Evolutionary conservation across 164 flowering plant genomes (phyloP).

Genomic region (Protea cynaroides): DNA sequence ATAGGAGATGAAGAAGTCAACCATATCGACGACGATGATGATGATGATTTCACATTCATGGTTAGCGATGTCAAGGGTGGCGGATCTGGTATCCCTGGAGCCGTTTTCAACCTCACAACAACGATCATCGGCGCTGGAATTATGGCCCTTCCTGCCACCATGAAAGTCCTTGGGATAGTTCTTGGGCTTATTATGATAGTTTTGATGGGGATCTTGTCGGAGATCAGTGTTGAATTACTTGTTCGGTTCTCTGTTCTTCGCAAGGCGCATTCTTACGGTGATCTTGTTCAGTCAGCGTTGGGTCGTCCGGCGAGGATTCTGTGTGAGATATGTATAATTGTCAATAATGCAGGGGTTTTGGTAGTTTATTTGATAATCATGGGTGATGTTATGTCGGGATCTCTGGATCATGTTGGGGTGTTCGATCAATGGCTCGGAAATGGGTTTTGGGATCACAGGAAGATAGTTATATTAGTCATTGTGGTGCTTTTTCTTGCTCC

Average conservation of each 20-base stretch:
- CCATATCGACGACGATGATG: constrained; percentile 24
- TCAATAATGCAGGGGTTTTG: constrained; percentile 88
- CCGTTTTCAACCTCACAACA: constrained; percentile 87
- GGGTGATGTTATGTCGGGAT: constrained; percentile 96
- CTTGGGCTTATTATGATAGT: constrained; percentile 62
- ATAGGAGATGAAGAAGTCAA: constrained; percentile 17
- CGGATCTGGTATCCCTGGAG: constrained; percentile 68
- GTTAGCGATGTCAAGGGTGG: constrained; percentile 22
- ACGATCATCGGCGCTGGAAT: constrained; percentile 96
- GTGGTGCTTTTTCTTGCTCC: constrained; percentile 81
- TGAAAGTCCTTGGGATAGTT: constrained; percentile 85
- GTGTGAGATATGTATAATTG: constrained; percentile 77
- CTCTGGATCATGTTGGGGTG: constrained; percentile 69
- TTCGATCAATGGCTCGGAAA: constrained; percentile 86
- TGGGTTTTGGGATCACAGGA: constrained; percentile 87
- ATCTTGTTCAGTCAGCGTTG: constrained; percentile 70
- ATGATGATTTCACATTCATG: constrained; percentile 49
- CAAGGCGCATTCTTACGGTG: constrained; percentile 80
- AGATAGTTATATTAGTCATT: constrained; percentile 52
- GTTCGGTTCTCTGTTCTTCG: constrained; percentile 55
- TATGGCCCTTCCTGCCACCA: constrained; percentile 96
- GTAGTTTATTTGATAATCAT: constrained; percentile 94
- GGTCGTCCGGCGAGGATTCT: constrained; percentile 61
- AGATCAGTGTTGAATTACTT: constrained; percentile 75
- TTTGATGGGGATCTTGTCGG: constrained; percentile 77